These are phyloP conservation scores for Fraxinus cuspidata DNA, from an alignment of 257 asterid species.

Conservation along the genomic window DNA sequence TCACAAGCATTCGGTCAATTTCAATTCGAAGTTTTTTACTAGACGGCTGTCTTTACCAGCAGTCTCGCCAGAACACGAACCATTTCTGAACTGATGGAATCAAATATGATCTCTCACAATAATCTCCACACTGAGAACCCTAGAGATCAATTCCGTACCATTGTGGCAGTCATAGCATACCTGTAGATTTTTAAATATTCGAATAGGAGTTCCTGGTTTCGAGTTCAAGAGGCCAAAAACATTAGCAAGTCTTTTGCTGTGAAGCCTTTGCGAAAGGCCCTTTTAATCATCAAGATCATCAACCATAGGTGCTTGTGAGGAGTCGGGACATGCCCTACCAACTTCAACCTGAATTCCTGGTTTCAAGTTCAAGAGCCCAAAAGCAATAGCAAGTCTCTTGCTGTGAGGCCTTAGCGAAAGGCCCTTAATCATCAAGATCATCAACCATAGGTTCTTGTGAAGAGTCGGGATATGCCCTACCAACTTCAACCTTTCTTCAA, in stretches of 20 bases:
- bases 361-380: conserved; percentile 56
- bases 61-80: conserved; percentile 73
- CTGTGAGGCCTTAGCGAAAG: conserved; percentile 60
- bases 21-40: neutral
- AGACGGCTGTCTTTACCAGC: conserved; percentile 42
- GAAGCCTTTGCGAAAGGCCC: conserved; percentile 52
- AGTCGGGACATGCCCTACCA: conserved; percentile 51
- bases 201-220: conserved; percentile 55
- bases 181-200: conserved; percentile 66
- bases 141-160: conserved; percentile 53
- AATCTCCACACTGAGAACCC: conserved; percentile 48
- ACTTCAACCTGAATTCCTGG: conserved; percentile 45
- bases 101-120: conserved; percentile 76
- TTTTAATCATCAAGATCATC: conserved; percentile 55
- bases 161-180: conserved; percentile 68
- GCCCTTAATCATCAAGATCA: conserved; percentile 49
- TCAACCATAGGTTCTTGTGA: conserved; percentile 58
- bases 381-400: conserved; percentile 72
- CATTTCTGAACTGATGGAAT: conserved; percentile 64
- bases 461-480: conserved; percentile 53
- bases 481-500: conserved; percentile 50
- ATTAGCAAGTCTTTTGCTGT: conserved; percentile 72
- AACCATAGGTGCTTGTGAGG: conserved; percentile 49
- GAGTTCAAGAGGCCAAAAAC: conserved; percentile 65
- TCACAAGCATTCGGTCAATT: neutral